These are phyloP conservation scores for Malassezia furfur DNA, from an alignment of 1,284 basidiomycete genomes.

Conservation along the genomic window DNA sequence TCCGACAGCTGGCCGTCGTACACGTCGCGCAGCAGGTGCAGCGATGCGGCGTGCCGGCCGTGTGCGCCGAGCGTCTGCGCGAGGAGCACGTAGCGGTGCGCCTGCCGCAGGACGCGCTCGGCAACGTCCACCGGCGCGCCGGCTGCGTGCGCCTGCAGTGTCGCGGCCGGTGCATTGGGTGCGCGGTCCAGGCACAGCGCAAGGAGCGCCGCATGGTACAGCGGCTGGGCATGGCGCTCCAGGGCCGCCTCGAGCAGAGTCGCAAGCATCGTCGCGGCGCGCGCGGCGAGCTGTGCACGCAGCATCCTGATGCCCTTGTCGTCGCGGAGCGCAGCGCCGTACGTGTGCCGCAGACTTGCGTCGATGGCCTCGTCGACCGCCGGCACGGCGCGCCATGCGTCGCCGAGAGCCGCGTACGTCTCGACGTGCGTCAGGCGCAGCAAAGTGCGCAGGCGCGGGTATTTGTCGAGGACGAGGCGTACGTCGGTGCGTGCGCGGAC, in stretches of 20 bases:
- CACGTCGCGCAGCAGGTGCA: constrained; percentile 23
- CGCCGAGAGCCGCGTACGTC: background rate
- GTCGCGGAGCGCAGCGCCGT: constrained; percentile 2
- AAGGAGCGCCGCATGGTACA: background rate
- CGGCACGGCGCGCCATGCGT: background rate
- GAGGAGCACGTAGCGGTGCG: background rate
- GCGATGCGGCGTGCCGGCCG: background rate
- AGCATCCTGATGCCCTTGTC: background rate
- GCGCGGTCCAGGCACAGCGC: background rate
- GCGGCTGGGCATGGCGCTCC: background rate
- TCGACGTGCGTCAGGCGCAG: background rate
- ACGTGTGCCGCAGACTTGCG: constrained; percentile 20
- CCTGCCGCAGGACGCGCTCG: background rate
- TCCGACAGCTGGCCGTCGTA: constrained; percentile 28
- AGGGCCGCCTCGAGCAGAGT: background rate
- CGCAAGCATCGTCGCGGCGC: constrained; percentile 25
- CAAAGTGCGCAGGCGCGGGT: constrained; percentile 6
- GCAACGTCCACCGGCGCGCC: background rate
- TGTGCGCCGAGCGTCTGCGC: background rate
- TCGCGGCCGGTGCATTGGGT: background rate
- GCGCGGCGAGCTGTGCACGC: constrained; percentile 8
- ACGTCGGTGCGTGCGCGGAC: constrained; percentile 20
- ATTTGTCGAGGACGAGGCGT: constrained; percentile 22
- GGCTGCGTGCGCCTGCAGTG: background rate
- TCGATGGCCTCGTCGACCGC: background rate